These are phyloP conservation scores for Colletotrichum sp. DNA, from an alignment of 2,329 filamentous ascomycete species.

Conservation along the genomic window DNA sequence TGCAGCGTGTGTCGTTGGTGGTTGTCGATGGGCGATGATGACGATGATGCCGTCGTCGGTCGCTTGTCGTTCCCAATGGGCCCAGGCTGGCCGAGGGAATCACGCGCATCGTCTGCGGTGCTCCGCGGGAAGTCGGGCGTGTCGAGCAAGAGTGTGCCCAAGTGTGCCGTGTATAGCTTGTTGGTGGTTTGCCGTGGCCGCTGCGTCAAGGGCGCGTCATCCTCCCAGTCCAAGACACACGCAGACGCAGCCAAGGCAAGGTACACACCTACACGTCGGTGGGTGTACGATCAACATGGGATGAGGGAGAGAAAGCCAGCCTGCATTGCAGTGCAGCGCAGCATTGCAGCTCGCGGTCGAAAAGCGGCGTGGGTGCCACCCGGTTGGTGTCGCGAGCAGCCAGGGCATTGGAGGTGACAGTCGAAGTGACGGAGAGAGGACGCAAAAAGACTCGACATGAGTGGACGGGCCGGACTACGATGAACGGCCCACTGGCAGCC, in stretches of 20 bases:
- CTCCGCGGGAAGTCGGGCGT: neutral
- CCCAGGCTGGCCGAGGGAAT: neutral
- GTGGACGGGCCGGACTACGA: conserved; percentile 10
- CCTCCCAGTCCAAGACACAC: neutral
- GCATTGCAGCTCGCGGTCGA: neutral
- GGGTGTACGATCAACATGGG: conserved; percentile 1
- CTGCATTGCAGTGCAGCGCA: conserved; percentile 7
- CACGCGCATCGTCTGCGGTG: neutral
- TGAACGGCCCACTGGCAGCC: neutral
- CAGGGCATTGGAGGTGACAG: neutral
- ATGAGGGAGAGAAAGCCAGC: neutral
- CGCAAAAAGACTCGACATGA: neutral
- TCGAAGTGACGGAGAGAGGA: neutral
- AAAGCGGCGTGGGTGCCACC: conserved; percentile 15
- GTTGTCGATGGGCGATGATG: neutral
- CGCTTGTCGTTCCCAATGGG: neutral
- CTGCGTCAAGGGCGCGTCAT: conserved; percentile 21
- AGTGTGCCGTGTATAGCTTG: neutral
- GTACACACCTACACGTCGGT: neutral
- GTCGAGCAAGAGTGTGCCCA: neutral
- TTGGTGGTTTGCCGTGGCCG: neutral
- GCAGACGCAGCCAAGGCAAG: neutral
- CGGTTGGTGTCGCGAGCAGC: conserved; percentile 4
- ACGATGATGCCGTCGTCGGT: neutral
- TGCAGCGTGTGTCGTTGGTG: neutral